phyloP scores from a whole-genome alignment of 148 eudicot species.

The Chenopodium album region DNA sequence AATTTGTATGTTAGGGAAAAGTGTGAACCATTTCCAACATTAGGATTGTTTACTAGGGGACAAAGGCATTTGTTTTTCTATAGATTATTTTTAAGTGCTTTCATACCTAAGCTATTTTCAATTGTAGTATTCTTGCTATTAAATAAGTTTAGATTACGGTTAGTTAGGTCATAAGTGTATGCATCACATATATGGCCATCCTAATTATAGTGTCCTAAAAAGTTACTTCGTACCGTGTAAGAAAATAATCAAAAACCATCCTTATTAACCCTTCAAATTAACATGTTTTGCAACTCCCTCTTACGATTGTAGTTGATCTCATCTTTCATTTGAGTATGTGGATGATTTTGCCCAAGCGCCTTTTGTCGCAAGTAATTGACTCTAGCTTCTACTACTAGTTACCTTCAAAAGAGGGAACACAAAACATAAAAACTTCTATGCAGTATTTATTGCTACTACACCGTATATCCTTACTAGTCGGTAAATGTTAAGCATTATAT shows the following conservation, averaged over 20 bases:
- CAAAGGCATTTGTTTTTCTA: constrained; percentile 9
- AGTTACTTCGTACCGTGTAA: not conserved
- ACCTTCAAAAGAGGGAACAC: not conserved
- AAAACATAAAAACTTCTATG: too few relatives aligned
- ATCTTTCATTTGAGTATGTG: too few relatives aligned
- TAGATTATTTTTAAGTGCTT: constrained; percentile 16
- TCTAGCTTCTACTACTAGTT: not conserved
- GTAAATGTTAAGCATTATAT: too few relatives aligned
- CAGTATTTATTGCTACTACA: too few relatives aligned
- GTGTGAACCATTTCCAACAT: constrained; percentile 30
- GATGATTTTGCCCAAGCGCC: too few relatives aligned
- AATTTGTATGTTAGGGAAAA: constrained; percentile 27
- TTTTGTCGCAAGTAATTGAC: too few relatives aligned
- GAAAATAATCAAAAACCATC: too few relatives aligned
- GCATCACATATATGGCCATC: not conserved
- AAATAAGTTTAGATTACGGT: constrained; percentile 1
- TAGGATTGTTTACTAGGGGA: constrained; percentile 23
- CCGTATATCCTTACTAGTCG: too few relatives aligned
- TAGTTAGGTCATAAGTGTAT: not conserved
- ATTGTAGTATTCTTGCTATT: not conserved
- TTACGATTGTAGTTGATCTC: too few relatives aligned
- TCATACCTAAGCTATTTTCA: not conserved
- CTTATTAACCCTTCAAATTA: too few relatives aligned
- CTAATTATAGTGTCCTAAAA: constrained; percentile 7
- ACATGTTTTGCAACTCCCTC: too few relatives aligned